Evolutionary conservation across 495 filamentous ascomycete species (phyloP), one percentile per base, ranked within the genome.

Genomic region (Aspergillus homomorphus): DNA sequence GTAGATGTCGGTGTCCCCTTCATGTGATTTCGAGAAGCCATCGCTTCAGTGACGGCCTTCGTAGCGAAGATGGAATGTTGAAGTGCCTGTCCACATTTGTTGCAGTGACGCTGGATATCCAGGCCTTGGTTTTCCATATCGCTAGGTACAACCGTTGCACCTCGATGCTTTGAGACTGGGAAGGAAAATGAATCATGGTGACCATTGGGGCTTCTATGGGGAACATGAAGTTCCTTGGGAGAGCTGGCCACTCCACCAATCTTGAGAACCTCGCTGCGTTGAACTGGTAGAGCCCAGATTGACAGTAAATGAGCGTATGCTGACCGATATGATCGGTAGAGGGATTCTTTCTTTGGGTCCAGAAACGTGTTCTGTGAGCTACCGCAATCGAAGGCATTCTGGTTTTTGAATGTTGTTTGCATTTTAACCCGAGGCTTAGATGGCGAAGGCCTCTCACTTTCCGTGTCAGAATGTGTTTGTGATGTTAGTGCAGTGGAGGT

Each of bases 301-400:
- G 83, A 86, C 1, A 97, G 79, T 62, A 95, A 80, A 59, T 93
- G 82, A 12, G 93, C 90, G 66, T 97, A 97, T 41, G 85, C 79
- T 53, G 83, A 81, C 18, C 92, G 84, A 70, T 95, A 97, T 45
- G 82, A 80, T 8, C 74, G 74, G 63, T 91, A 92, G 5, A 87
- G 68, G 30, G 75, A 66, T 45, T 80, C 71, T 44, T 84, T 82
- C 30, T 74, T 79, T 6, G 79, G 80, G 55, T 96, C 87, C 7
- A 96, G 79, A 23, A 96, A 78, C 1, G 89, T 81, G 3, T 83
- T 79, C 38, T 79, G 80, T 50, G 87, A 75, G n/a, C 85, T 85
- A 66, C 92, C 89, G 52, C 88, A 84, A 54, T 93, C 88, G 56
- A 96, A 96, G 30, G 82, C 78, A 43, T 81, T 80, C 62, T 89